A percentile compares a stretch with the other conserved stretches of the same genome.
Conservation (phyloP, 495 filamentous ascomycete genomes). For the Talaromyces ruber region DNA sequence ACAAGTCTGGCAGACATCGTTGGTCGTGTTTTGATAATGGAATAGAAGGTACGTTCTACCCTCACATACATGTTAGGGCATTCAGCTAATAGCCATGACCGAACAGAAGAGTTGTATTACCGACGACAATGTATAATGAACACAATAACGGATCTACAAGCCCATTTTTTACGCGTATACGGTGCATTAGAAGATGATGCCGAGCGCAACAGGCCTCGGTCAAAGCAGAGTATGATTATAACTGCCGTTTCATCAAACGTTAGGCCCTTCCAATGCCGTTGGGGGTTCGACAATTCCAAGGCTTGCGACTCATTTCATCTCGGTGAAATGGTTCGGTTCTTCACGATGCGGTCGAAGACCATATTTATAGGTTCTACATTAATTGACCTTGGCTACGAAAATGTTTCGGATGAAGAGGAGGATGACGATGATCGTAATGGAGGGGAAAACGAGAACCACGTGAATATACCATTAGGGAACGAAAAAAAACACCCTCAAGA, state of each 20-base stretch:
- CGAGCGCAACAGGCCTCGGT: constrained; percentile 5
- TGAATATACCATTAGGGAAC: constrained; percentile 9
- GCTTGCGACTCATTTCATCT: constrained; percentile 83
- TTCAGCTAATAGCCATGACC: constrained; percentile 7
- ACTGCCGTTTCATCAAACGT: not conserved
- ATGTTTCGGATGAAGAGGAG: constrained; percentile 14
- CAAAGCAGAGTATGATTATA: constrained; percentile 11
- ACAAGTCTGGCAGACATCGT: constrained; percentile 23
- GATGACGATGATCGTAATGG: constrained; percentile 5
- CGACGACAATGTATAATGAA: constrained; percentile 64
- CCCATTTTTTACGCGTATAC: constrained; percentile 64
- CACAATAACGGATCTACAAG: constrained; percentile 67
- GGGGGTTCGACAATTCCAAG: constrained; percentile 64
- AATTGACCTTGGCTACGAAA: constrained; percentile 29
- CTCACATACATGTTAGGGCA: not conserved
- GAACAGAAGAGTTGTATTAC: constrained; percentile 61
- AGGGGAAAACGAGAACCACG: constrained; percentile 11
- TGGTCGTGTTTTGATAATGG: constrained; percentile 72
- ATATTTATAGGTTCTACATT: constrained; percentile 42
- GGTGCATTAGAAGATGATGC: constrained; percentile 26
- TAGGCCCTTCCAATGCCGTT: constrained; percentile 55
- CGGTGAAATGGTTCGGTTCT: constrained; percentile 78
- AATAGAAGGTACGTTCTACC: constrained; percentile 54
- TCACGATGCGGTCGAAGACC: constrained; percentile 41
- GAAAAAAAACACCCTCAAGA: constrained; percentile 6